These are phyloP conservation scores for Fraxinus nigra DNA, from an alignment of 305 asterid species.

Conservation along the genomic window DNA sequence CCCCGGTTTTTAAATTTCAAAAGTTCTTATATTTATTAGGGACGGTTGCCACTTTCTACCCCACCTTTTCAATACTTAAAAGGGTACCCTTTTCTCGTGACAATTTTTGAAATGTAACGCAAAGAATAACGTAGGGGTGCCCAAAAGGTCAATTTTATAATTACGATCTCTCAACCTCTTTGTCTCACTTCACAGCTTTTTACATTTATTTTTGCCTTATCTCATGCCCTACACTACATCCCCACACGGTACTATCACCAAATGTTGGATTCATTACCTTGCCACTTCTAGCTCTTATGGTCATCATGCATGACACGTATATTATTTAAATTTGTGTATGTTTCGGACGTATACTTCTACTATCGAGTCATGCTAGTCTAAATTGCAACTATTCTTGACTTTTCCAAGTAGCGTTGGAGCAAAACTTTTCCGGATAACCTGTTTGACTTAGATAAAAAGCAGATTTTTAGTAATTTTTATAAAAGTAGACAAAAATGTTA, in stretches of 20 bases:
- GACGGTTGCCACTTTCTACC: slow-evolving; percentile 24
- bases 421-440: background rate
- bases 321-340: background rate
- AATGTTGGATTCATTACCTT: slow-evolving; percentile 12
- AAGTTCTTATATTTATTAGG: slow-evolving; percentile 21
- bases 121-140: background rate
- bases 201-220: slow-evolving; percentile 19
- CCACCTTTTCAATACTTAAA: slow-evolving; percentile 1
- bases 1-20: background rate
- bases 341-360: background rate
- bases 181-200: slow-evolving; percentile 21
- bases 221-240: background rate
- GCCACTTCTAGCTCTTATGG: background rate
- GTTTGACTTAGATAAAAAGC: no score
- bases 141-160: slow-evolving; percentile 21
- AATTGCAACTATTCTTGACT: no score
- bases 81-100: slow-evolving; percentile 15
- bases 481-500: no score
- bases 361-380: background rate
- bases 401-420: background rate
- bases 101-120: background rate
- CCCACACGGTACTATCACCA: background rate
- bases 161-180: background rate
- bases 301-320: slow-evolving; percentile 2
- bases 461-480: no score